Evolutionary conservation across 2,329 filamentous ascomycete species (phyloP).

Genomic region (Geosmithia putterillii): DNA sequence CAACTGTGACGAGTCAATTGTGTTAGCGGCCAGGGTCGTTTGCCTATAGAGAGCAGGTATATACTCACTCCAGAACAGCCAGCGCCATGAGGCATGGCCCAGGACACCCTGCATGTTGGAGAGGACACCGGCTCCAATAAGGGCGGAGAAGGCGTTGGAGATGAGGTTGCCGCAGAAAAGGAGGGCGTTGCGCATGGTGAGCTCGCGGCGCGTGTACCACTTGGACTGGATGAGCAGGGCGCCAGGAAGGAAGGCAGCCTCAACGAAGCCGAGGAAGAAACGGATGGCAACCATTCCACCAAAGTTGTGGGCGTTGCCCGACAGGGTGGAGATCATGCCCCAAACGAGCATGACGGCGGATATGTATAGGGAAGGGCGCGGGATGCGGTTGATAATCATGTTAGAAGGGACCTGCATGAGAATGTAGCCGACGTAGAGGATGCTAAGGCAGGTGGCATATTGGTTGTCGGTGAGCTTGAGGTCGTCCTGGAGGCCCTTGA

Average conservation of each 20-base stretch:
- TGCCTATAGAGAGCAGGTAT: not conserved
- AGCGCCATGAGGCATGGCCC: slow-evolving; percentile 45
- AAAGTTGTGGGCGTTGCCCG: slow-evolving; percentile 38
- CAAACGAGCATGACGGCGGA: slow-evolving; percentile 41
- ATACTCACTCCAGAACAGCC: slow-evolving; percentile 38
- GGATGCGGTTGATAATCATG: slow-evolving; percentile 43
- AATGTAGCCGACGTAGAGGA: slow-evolving; percentile 55
- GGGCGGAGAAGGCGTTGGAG: slow-evolving; percentile 46
- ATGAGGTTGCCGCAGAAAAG: slow-evolving; percentile 48
- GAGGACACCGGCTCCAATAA: slow-evolving; percentile 46
- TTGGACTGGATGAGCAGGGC: slow-evolving; percentile 51
- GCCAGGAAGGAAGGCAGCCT: slow-evolving; percentile 54
- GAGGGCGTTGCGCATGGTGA: slow-evolving; percentile 41
- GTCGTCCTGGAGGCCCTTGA: slow-evolving; percentile 52
- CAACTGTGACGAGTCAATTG: slow-evolving; percentile 17
- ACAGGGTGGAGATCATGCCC: slow-evolving; percentile 47
- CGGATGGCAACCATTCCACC: slow-evolving; percentile 40
- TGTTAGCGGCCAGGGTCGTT: not conserved
- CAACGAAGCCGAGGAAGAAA: slow-evolving; percentile 49
- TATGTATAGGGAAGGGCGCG: slow-evolving; percentile 39
- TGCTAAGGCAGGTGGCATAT: slow-evolving; percentile 51
- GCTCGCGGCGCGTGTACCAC: slow-evolving; percentile 52
- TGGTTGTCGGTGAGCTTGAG: slow-evolving; percentile 37
- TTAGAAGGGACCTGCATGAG: slow-evolving; percentile 51
- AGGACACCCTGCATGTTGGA: slow-evolving; percentile 43